Evolutionary conservation across 768 basidiomycete species (phyloP).

Genomic region (Floccularia luteovirens): DNA sequence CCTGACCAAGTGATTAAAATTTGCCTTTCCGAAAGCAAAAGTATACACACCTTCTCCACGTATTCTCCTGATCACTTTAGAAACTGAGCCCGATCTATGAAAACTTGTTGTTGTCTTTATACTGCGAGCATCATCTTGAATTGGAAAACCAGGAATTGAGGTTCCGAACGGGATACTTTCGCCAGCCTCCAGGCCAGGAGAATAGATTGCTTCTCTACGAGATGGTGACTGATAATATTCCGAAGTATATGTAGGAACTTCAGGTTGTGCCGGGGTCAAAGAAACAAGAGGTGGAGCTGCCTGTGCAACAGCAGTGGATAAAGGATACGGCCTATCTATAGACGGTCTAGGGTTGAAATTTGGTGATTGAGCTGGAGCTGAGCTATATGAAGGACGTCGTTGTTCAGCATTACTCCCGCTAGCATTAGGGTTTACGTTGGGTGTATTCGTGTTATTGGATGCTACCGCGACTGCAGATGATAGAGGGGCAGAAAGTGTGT

Average conservation of each 20-base stretch:
- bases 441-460: slow-evolving; percentile 17
- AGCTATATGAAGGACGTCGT: slow-evolving; percentile 49
- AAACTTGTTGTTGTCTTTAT: slow-evolving; percentile 67
- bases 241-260: slow-evolving; percentile 59
- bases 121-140: slow-evolving; percentile 86
- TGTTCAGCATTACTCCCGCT: slow-evolving; percentile 31
- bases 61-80: slow-evolving; percentile 85
- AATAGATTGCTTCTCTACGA: slow-evolving; percentile 38
- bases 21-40: too few relatives aligned
- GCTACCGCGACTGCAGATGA: slow-evolving; percentile 41
- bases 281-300: slow-evolving; percentile 82
- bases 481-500: slow-evolving; percentile 62
- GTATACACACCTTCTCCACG: slow-evolving; percentile 71
- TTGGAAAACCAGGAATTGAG: slow-evolving; percentile 87
- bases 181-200: slow-evolving; percentile 46
- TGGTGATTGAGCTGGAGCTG: slow-evolving; percentile 37
- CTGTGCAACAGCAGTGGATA: slow-evolving; percentile 43
- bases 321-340: slow-evolving; percentile 51
- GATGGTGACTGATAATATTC: slow-evolving; percentile 59
- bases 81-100: slow-evolving; percentile 76
- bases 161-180: slow-evolving; percentile 59
- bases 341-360: slow-evolving; percentile 38
- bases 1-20: slow-evolving; percentile 39
- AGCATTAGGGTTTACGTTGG: slow-evolving; percentile 21
- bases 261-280: slow-evolving; percentile 77